Evolutionary conservation across 352 stramenopile species (phyloP), one percentile per base, ranked within the genome.

Genomic region (Globisporangium irregulare): DNA sequence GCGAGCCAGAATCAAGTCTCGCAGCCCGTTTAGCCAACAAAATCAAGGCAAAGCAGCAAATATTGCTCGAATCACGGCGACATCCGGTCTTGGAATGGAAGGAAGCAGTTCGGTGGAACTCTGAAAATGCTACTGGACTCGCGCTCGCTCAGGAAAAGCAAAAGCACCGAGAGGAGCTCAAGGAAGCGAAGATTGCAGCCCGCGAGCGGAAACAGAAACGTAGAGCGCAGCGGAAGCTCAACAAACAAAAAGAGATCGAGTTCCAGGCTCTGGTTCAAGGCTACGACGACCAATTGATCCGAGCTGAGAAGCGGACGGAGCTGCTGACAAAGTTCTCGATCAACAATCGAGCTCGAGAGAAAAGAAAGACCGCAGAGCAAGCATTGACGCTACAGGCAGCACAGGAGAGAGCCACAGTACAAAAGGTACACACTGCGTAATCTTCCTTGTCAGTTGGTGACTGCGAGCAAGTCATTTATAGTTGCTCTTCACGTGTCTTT

Each of bases 21-120:
- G 68, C 61, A 29, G 59, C 71, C 5, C 64, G 72, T 0, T 22
- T 84, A 22, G 69, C 62, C 7, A 77, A 73, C 29, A 65, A 67
- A 7, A 43, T 85, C 3, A 69, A 64, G 24, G n/a, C 53, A 12
- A 82, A 82, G 56, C 82, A 85, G 59, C 75, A 85, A 41, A 43
- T n/a, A 20, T 43, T 81, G 61, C 64, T 89, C 48, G 75, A 80
- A 20, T 67, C 73, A 38, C 75, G 82, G 10, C 63, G 80, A 25
- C 67, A 90, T 25, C 80, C 80, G 14, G 66, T 77, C 32, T 69
- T 87, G 18, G 80, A 86, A 64, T 90, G 80, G 80, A 87, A 81
- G 53, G 77, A 67, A 53, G 69, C 66, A 46, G 71, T 71, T 58
- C 70, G 66, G 34, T 86, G 80, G 73, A 67, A 79, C 9, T 27